Evolutionary conservation across 2,329 filamentous ascomycete species (phyloP).

Genomic region (Scedosporium minutisporum): DNA sequence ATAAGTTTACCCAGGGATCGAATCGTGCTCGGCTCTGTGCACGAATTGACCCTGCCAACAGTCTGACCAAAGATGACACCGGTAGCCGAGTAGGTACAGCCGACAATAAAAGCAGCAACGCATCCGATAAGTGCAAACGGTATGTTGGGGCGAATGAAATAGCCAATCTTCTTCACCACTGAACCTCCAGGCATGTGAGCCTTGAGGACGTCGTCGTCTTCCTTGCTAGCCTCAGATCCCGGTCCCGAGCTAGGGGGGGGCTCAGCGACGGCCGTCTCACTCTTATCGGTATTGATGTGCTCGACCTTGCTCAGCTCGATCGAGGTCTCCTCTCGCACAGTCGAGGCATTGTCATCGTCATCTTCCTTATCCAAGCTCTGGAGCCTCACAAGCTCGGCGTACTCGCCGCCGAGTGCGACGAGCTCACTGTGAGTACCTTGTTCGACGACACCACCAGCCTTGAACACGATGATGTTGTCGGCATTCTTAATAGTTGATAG

Average conservation of each 20-base stretch:
- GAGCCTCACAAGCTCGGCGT: constrained; percentile 40
- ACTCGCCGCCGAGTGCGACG: constrained; percentile 38
- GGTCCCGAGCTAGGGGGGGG: neutral
- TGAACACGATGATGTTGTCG: constrained; percentile 58
- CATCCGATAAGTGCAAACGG: constrained; percentile 29
- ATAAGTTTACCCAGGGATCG: constrained; percentile 34
- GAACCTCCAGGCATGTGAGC: constrained; percentile 27
- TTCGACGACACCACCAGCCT: constrained; percentile 50
- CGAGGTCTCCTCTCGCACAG: neutral
- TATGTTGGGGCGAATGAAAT: constrained; percentile 28
- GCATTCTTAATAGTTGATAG: constrained; percentile 53
- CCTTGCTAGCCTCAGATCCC: constrained; percentile 24
- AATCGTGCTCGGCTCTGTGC: constrained; percentile 28
- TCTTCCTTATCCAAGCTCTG: constrained; percentile 25
- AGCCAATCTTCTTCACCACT: constrained; percentile 26
- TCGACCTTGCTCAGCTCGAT: constrained; percentile 22
- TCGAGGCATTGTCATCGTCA: constrained; percentile 16
- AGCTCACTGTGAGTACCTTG: constrained; percentile 54
- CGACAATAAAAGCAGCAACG: constrained; percentile 41
- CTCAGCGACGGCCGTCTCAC: constrained; percentile 11
- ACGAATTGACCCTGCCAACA: constrained; percentile 35
- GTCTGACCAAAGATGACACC: constrained; percentile 40
- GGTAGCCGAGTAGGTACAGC: constrained; percentile 41
- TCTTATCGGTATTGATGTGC: constrained; percentile 28
- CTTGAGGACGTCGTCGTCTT: constrained; percentile 22